Base-by-base conservation (phyloP, 1,139 yeast genomes). In the Nakaseomyces bracarensis region DNA sequence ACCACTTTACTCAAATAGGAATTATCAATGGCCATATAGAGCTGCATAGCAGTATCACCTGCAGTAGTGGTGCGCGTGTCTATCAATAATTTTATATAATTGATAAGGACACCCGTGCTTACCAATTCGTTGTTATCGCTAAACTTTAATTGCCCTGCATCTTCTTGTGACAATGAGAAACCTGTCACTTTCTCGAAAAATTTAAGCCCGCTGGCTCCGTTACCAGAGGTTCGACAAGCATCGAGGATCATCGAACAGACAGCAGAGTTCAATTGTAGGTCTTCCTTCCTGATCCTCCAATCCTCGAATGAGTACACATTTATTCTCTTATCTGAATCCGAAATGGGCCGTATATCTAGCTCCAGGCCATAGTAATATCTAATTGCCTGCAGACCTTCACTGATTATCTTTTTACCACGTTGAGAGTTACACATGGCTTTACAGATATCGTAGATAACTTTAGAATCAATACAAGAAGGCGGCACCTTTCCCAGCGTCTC, bases 391-490 rank as follows among this genome's bases (percentile, higher is more conserved):
- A 30, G 13, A 18, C 34, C 16, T 11, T 33, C 36, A 11, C 25
- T 21, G 13, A 20, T 33, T 13, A 21, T n/a, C 13, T 21, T 20
- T 18, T 33, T 33, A 3, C 4, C 26, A 13, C 36, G 20, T 4
- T n/a, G 19, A 4, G 36, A 18, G 9, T 26, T 26, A 21, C 25
- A 5, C 39, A 37, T 15, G 4, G 34, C 45, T n/a, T 49, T 52
- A 35, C 53, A 49, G 29, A 49, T 45, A 21, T 53, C 58, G 43
- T 53, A 54, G n/a, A 57, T 15, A 20, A 57, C 30, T 39, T 41
- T 50, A 1, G 49, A 40, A 38, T 58, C 62, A 19, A 56, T 37
- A 21, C 41, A 34, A 16, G 38, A 46, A 5, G 40, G 29, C 9
- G 57, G 54, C 8, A 57, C 46, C 1, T 44, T 43, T 13, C 39